Evolutionary conservation across 345 rosid species (phyloP).

Genomic region (Turritis glabra): DNA sequence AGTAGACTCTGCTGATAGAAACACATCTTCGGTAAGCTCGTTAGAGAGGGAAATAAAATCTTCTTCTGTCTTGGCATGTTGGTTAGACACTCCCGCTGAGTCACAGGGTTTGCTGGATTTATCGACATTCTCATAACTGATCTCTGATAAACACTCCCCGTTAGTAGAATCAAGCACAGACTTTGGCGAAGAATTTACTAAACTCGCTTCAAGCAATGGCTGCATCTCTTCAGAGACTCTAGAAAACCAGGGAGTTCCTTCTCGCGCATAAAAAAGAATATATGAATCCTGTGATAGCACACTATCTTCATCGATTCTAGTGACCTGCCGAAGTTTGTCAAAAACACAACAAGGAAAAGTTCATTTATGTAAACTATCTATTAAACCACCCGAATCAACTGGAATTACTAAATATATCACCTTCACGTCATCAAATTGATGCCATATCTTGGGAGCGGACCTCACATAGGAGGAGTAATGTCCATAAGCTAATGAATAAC

Average conservation of each 20-base stretch:
- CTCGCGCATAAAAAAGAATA: conserved; percentile 76
- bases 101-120: conserved; percentile 36
- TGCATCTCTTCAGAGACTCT: conserved; percentile 47
- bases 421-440: conserved; percentile 63
- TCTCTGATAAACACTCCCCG: conserved; percentile 34
- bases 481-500: conserved; percentile 57
- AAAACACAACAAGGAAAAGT: neutral
- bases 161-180: conserved; percentile 67
- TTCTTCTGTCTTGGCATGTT: conserved; percentile 14
- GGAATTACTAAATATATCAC: conserved; percentile 38
- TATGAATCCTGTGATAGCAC: conserved; percentile 77
- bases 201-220: conserved; percentile 25
- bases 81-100: conserved; percentile 9
- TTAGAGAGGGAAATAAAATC: conserved; percentile 8
- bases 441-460: conserved; percentile 75
- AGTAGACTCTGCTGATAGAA: conserved; percentile 23
- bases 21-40: conserved; percentile 19
- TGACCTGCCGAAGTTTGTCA: conserved; percentile 52
- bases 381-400: neutral
- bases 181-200: conserved; percentile 57
- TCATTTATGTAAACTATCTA: neutral
- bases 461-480: conserved; percentile 71
- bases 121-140: conserved; percentile 23
- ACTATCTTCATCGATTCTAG: conserved; percentile 47
- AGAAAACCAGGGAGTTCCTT: conserved; percentile 74